Base-by-base conservation (phyloP, 139 green algal genomes). In the Chlorella vulgaris region DNA sequence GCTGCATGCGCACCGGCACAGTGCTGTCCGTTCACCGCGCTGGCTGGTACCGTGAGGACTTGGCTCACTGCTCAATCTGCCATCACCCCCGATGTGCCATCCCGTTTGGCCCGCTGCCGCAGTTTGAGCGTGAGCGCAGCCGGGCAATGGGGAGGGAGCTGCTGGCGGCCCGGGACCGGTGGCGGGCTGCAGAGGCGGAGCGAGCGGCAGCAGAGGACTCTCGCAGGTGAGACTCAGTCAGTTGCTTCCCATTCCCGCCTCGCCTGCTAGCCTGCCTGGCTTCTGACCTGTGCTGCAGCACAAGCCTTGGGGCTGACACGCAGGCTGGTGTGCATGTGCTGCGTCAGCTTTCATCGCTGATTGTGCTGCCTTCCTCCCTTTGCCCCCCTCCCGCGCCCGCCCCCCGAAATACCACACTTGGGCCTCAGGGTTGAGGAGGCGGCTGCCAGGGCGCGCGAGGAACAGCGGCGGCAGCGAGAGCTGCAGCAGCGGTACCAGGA, bases 81-180 rank as follows among this genome's bases (percentile, higher is more conserved):
- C 39, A 33, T 73, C 36, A 63, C 15, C 15, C 58, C 21, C 28
- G 6, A 40, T 35, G 15, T 47, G 5, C 31, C 2, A 29, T 61
- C 2, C 42, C 43, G 4, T 7, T 43, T 6, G 18, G 1, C 18
- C 38, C 0, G 21, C 38, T 50, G 38, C 71, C 38, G 75, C 65
- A 83, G 77, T 75, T 70, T 62, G 60, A 82, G 42, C 70, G 77
- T 7, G 78, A 87, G 51, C 78, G 70, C 35, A 75, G 51, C 51
- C 58, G 83, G 6, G 69, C 79, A 3, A 24, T 87, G 3, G 81
- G 69, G 42, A 75, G 60, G n/a, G 83, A 87, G 26, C 70, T 87
- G 40, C 28, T 69, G 19, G 33, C 31, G 29, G 60, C 60, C 10
- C 76, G 83, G 5, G 33, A 82, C 31, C 42, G 43, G 10, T 87